phyloP scores from a whole-genome alignment of 2,329 filamentous ascomycete genomes.

The Botryotinia narcissicola region DNA sequence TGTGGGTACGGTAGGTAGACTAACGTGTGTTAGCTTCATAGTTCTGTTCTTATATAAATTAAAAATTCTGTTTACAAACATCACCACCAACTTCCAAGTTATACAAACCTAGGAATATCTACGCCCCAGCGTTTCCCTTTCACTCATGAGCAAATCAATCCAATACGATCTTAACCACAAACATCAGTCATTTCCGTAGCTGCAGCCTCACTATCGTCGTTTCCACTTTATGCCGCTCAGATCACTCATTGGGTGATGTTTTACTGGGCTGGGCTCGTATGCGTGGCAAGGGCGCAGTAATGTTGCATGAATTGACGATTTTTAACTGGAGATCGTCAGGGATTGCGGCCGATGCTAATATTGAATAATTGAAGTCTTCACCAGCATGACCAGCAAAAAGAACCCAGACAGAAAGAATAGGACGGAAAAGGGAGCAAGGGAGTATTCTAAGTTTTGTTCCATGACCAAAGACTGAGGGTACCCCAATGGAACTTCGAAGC shows the following conservation, averaged over 20 bases:
- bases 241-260: constrained; percentile 16
- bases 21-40: background rate
- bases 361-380: constrained; percentile 3
- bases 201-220: constrained; percentile 15
- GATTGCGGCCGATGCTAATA: constrained; percentile 2
- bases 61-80: background rate
- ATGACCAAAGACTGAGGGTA: background rate
- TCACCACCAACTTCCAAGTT: background rate
- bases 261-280: constrained; percentile 16
- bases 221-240: constrained; percentile 11
- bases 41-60: background rate
- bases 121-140: constrained; percentile 9
- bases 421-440: background rate
- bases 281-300: constrained; percentile 12
- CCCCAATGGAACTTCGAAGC: background rate
- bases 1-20: background rate
- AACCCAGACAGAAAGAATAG: constrained; percentile 9
- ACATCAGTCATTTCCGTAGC: constrained; percentile 15
- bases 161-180: constrained; percentile 9
- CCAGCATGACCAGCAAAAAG: constrained; percentile 11
- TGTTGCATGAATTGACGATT: constrained; percentile 14
- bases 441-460: constrained; percentile 2
- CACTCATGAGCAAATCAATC: constrained; percentile 2
- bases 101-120: constrained; percentile 1
- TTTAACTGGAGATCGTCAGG: constrained; percentile 14